A percentile compares a stretch with the other conserved stretches of the same genome.
phyloP scores from a whole-genome alignment of 1,284 basidiomycete species.

The Earliella scabrosa region DNA sequence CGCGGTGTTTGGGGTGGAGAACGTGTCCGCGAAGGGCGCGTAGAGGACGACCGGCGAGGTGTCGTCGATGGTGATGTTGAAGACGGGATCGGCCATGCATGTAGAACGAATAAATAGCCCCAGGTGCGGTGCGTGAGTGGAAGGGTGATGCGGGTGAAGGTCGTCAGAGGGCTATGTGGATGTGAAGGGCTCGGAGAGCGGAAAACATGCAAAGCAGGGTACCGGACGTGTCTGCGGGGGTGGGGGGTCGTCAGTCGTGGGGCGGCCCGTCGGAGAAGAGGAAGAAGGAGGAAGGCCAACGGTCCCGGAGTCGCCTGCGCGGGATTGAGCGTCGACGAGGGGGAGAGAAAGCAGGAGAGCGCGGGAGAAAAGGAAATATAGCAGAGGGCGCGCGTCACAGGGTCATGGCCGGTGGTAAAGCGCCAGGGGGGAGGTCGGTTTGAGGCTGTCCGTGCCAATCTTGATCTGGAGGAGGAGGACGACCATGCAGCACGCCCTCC shows the following conservation, averaged over 20 bases:
- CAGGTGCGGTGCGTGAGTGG: neutral
- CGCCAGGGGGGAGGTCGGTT: constrained; percentile 12
- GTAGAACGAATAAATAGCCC: constrained; percentile 14
- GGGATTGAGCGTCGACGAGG: constrained; percentile 23
- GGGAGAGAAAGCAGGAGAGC: constrained; percentile 11
- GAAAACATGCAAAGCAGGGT: neutral
- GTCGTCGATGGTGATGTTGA: constrained; percentile 64
- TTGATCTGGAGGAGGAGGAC: constrained; percentile 12
- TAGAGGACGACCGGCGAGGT: constrained; percentile 68
- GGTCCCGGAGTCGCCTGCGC: constrained; percentile 14
- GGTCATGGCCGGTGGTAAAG: constrained; percentile 17
- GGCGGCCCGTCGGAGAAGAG: neutral
- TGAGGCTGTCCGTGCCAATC: constrained; percentile 17
- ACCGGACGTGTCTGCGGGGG: neutral
- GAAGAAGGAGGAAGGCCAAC: constrained; percentile 3
- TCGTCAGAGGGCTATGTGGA: neutral
- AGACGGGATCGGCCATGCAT: constrained; percentile 52
- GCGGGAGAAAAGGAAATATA: constrained; percentile 23
- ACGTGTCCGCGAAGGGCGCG: constrained; percentile 59
- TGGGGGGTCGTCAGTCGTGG: neutral
- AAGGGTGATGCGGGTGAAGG: neutral
- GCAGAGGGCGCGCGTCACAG: constrained; percentile 20
- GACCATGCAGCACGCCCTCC: too few species aligned
- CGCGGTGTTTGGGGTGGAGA: constrained; percentile 48
- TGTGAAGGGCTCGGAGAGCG: neutral